A percentile compares a stretch with the other conserved stretches of the same genome.
Conservation (phyloP, 2,329 filamentous ascomycete species). For the Chaetomium strumarium region DNA sequence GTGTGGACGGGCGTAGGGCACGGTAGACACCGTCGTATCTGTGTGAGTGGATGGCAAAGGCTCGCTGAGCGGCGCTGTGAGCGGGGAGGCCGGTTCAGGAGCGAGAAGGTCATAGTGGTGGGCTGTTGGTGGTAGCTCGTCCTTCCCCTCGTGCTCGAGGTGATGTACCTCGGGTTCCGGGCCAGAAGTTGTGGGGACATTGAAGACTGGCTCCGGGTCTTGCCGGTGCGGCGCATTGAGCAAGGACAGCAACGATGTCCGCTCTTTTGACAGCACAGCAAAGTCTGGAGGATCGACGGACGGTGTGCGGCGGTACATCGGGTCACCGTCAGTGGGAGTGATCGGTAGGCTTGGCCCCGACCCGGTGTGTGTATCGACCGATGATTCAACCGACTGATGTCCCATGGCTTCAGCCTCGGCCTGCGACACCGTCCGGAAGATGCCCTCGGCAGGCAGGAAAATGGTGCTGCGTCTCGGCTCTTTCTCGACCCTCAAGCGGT, state of each 20-base stretch:
- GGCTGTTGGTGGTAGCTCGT: neutral
- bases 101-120: neutral
- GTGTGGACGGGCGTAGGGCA: constrained; percentile 32
- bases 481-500: constrained; percentile 24
- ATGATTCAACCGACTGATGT: constrained; percentile 13
- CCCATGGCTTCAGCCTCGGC: constrained; percentile 44
- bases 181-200: constrained; percentile 40
- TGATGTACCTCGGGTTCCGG: constrained; percentile 19
- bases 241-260: constrained; percentile 55
- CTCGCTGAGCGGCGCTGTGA: constrained; percentile 9
- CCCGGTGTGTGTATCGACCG: constrained; percentile 8
- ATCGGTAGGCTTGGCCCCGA: constrained; percentile 26
- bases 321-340: constrained; percentile 30
- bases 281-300: constrained; percentile 58
- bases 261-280: constrained; percentile 47
- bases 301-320: constrained; percentile 51
- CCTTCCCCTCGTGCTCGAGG: constrained; percentile 6
- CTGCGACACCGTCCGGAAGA: constrained; percentile 55
- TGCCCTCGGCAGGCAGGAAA: constrained; percentile 57
- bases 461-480: constrained; percentile 47
- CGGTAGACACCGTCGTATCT: neutral
- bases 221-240: constrained; percentile 49
- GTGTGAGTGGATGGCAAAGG: constrained; percentile 13
- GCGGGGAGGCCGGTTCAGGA: neutral
- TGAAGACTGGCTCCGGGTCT: constrained; percentile 31